Percentiles rank a stretch among this genome's conserved stretches.
These are phyloP conservation scores for Spirogloea muscicola DNA, from an alignment of 139 green algal genomes.

Conservation along the genomic window DNA sequence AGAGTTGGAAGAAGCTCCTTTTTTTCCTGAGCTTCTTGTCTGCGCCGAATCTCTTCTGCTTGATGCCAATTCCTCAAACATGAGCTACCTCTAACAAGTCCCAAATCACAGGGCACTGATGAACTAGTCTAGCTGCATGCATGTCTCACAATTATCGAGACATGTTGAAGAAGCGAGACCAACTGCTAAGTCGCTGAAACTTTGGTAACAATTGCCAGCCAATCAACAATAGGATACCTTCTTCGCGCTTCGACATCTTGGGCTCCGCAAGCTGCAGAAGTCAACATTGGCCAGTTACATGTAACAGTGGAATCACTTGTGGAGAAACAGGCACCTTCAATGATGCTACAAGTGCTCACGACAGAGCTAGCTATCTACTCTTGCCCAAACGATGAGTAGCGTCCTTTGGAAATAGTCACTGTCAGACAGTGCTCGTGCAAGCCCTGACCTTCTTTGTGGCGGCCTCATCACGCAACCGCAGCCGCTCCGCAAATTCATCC, in stretches of 20 bases:
- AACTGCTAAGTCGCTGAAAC: too few relatives aligned
- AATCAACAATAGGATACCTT: background rate
- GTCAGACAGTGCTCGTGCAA: background rate
- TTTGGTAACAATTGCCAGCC: too few relatives aligned
- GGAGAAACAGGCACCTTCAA: background rate
- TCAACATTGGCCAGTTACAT: background rate
- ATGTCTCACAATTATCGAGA: too few relatives aligned
- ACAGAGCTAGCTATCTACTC: too few relatives aligned
- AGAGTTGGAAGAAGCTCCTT: conserved; percentile 44
- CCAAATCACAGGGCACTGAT: background rate
- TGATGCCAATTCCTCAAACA: too few relatives aligned
- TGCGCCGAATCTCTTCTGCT: conserved; percentile 55
- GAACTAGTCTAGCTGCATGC: too few relatives aligned
- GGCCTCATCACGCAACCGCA: conserved; percentile 59
- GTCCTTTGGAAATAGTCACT: background rate
- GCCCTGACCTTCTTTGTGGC: conserved; percentile 61
- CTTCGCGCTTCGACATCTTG: conserved; percentile 38
- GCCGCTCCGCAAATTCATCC: conserved; percentile 84
- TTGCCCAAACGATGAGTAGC: too few relatives aligned
- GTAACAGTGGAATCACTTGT: background rate
- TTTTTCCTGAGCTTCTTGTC: conserved; percentile 54
- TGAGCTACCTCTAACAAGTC: too few relatives aligned
- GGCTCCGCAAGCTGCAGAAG: conserved; percentile 29
- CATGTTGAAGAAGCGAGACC: too few relatives aligned
- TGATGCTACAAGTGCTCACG: background rate